These are phyloP conservation scores for Paspalum vaginatum DNA, from an alignment of 176 grass and related monocot genomes.

Conservation along the genomic window DNA sequence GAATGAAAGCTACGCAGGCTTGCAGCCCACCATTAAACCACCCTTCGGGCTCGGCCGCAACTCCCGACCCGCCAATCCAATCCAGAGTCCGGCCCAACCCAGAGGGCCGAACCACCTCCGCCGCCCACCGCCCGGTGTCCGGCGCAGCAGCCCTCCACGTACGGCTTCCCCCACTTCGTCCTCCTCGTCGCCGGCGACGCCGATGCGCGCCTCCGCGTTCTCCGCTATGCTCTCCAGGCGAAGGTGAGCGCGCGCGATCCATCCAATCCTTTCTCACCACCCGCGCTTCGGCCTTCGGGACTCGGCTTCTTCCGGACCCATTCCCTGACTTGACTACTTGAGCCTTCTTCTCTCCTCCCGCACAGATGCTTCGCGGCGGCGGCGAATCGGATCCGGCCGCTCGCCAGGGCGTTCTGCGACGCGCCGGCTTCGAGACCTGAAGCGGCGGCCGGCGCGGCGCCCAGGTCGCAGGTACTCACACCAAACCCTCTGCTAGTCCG, in stretches of 20 bases:
- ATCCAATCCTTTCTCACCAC: too few species aligned
- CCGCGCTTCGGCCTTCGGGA: too few species aligned
- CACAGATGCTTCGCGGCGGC: constrained; percentile 39
- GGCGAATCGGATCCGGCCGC: constrained; percentile 32
- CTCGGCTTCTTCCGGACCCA: not conserved
- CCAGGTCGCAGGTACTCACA: constrained; percentile 24
- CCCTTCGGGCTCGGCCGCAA: not conserved
- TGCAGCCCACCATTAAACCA: not conserved
- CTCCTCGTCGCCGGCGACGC: constrained; percentile 30
- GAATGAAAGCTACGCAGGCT: not conserved
- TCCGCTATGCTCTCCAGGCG: constrained; percentile 35
- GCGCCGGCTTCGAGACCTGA: not conserved
- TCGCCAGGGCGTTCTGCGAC: constrained; percentile 30
- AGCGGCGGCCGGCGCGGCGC: not conserved
- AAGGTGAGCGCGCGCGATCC: constrained; percentile 23
- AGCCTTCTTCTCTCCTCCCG: not conserved
- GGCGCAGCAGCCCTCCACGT: constrained; percentile 27
- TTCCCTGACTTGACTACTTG: not conserved
- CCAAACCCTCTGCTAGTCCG: not conserved
- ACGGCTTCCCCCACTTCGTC: not conserved
- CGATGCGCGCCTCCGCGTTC: constrained; percentile 33
- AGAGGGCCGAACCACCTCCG: not conserved
- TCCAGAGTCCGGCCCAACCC: not conserved
- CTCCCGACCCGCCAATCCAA: not conserved
- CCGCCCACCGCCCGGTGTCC: not conserved